These are phyloP conservation scores for Calonectria henricotiae DNA, from an alignment of 2,329 filamentous ascomycete genomes.

Conservation along the genomic window DNA sequence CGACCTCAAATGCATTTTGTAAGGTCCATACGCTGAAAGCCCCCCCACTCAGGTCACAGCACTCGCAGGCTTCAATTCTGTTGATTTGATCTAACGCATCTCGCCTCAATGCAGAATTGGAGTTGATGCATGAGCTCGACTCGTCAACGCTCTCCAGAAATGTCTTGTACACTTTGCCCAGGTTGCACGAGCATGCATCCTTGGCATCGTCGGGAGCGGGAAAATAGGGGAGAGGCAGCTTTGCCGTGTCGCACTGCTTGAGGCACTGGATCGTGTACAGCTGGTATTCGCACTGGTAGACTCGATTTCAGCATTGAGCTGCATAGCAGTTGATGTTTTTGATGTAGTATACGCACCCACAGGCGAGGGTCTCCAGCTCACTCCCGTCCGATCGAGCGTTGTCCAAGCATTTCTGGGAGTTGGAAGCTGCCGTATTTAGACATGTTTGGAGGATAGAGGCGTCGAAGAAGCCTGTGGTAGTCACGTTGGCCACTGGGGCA, in stretches of 20 bases:
- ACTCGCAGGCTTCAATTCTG: conserved; percentile 54
- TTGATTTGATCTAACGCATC: conserved; percentile 44
- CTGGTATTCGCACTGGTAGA: conserved; percentile 61
- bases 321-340: conserved; percentile 58
- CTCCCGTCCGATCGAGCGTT: conserved; percentile 40
- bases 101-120: conserved; percentile 46
- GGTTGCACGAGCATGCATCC: conserved; percentile 58
- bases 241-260: conserved; percentile 52
- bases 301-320: conserved; percentile 59
- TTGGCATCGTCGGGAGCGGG: conserved; percentile 56
- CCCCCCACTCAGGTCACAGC: conserved; percentile 57
- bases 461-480: conserved; percentile 45
- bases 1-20: not conserved
- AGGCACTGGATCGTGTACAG: conserved; percentile 58
- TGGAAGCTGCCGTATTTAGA: conserved; percentile 32
- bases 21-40: conserved; percentile 55
- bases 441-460: conserved; percentile 45
- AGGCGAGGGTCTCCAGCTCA: conserved; percentile 43
- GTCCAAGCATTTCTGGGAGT: conserved; percentile 37
- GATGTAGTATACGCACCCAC: conserved; percentile 49
- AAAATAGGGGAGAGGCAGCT: conserved; percentile 59
- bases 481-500: conserved; percentile 19
- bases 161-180: conserved; percentile 53
- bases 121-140: conserved; percentile 31
- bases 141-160: conserved; percentile 43